phyloP scores from a whole-genome alignment of 2,329 filamentous ascomycete species.

The Raffaelea albimanens region DNA sequence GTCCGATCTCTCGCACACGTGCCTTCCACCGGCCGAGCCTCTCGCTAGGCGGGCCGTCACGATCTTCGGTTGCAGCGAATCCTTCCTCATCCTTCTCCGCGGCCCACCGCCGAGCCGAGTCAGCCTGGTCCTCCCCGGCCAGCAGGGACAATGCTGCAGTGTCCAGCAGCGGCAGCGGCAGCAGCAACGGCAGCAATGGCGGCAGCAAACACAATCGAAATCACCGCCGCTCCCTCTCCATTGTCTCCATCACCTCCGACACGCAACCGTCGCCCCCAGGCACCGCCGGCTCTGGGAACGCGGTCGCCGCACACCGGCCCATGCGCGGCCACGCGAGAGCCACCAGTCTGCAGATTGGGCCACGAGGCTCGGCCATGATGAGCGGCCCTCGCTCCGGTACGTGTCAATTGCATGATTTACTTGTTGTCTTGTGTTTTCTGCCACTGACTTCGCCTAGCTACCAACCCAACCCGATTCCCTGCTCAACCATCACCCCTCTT shows the following conservation, averaged over 20 bases:
- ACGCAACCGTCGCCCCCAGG: constrained; percentile 22
- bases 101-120: constrained; percentile 2
- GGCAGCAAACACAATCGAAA: not conserved
- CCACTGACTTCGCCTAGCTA: constrained; percentile 18
- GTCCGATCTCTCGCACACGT: constrained; percentile 4
- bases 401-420: not conserved
- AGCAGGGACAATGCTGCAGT: not conserved
- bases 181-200: constrained; percentile 12
- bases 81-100: not conserved
- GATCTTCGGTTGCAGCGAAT: not conserved
- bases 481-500: constrained; percentile 40
- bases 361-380: constrained; percentile 31
- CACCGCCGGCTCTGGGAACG: not conserved
- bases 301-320: constrained; percentile 27
- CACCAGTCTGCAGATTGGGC: constrained; percentile 68
- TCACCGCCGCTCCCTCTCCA: constrained; percentile 71
- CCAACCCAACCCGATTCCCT: constrained; percentile 32
- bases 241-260: constrained; percentile 63
- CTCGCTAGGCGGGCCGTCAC: constrained; percentile 12
- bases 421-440: not conserved
- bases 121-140: not conserved
- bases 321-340: constrained; percentile 63
- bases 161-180: constrained; percentile 26
- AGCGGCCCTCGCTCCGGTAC: constrained; percentile 32
- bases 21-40: constrained; percentile 11